Evolutionary conservation across 1,284 basidiomycete species (phyloP).

Genomic region (Tylopilus sp.): DNA sequence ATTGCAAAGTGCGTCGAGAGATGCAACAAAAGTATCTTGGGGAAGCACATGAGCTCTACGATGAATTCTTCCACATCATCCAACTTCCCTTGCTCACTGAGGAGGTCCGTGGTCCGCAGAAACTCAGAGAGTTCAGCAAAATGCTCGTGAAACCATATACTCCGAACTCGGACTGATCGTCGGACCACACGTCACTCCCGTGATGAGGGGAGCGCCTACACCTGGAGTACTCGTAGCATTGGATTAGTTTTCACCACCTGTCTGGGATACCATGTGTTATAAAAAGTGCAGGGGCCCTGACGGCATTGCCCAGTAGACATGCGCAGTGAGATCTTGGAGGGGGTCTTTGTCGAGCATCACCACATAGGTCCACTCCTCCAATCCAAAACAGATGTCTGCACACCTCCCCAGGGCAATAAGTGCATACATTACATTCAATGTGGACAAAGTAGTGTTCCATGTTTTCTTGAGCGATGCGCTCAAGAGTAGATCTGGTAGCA

Average conservation of each 20-base stretch:
- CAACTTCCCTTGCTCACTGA: slow-evolving; percentile 92
- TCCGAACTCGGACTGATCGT: slow-evolving; percentile 24
- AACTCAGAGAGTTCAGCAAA: slow-evolving; percentile 85
- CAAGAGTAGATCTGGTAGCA: neutral
- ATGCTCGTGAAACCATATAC: slow-evolving; percentile 72
- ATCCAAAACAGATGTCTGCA: neutral
- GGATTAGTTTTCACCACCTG: slow-evolving; percentile 6
- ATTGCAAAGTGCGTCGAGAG: slow-evolving; percentile 89
- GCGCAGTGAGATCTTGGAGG: too few relatives aligned
- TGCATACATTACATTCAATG: slow-evolving; percentile 32
- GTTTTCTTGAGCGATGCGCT: slow-evolving; percentile 36
- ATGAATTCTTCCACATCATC: slow-evolving; percentile 96
- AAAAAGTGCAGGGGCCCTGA: neutral
- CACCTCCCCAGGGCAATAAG: neutral
- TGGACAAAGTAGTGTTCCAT: slow-evolving; percentile 26
- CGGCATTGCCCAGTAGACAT: too few relatives aligned
- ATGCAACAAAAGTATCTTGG: slow-evolving; percentile 98
- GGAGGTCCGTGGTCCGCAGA: slow-evolving; percentile 93
- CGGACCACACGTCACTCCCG: neutral
- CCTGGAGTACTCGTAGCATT: slow-evolving; percentile 3
- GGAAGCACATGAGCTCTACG: slow-evolving; percentile 94
- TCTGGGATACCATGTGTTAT: slow-evolving; percentile 19
- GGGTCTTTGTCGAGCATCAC: too few relatives aligned
- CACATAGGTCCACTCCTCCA: neutral
- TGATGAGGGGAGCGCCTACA: neutral